Evolutionary conservation across 129 eudicot genomes (phyloP), one percentile per base, ranked within the genome.

Genomic region (Mikania micrantha): DNA sequence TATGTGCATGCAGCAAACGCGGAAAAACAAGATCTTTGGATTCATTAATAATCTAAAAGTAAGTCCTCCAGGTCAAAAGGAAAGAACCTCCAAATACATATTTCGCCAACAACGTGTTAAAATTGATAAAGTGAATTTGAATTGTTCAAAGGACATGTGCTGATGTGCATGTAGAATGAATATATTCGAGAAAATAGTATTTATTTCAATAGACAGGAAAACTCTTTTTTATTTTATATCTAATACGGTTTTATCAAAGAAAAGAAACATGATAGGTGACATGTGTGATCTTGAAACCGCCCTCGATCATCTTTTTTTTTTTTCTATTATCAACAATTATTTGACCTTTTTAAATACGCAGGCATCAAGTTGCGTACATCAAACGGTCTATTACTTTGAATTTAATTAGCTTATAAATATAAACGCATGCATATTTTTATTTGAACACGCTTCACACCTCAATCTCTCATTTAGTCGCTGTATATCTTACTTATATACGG

Each of bases 271-370:
- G 71, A 52, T 53, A 69, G 45, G 49, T 67, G 38, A 67, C 62
- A 32, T 67, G 49, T 50, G 64, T 54, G 73, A 69, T 52, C 63
- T 27, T 20, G 3, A 50, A 22, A 68, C 62, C 19, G 35, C 36
- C 24, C 50, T 52, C 35, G 34, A 35, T 53, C 62, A 36, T 52
- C 31, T 52, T 20, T 5, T 32, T 32, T n/a, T n/a, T 3, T 32
- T 32, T 32, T 32, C 6, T 32, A 32, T 2, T n/a, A n/a, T n/a
- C n/a, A n/a, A n/a, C n/a, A n/a, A n/a, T n/a, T n/a, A n/a, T n/a
- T n/a, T n/a, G n/a, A n/a, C n/a, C n/a, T n/a, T n/a, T n/a, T n/a
- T n/a, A n/a, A n/a, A n/a, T n/a, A n/a, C n/a, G n/a, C n/a, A n/a
- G n/a, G n/a, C n/a, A n/a, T n/a, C 35, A 6, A 31, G 35, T 31